These are phyloP conservation scores for Xylaria hypoxylon DNA, from an alignment of 2,329 filamentous ascomycete species.

Conservation along the genomic window DNA sequence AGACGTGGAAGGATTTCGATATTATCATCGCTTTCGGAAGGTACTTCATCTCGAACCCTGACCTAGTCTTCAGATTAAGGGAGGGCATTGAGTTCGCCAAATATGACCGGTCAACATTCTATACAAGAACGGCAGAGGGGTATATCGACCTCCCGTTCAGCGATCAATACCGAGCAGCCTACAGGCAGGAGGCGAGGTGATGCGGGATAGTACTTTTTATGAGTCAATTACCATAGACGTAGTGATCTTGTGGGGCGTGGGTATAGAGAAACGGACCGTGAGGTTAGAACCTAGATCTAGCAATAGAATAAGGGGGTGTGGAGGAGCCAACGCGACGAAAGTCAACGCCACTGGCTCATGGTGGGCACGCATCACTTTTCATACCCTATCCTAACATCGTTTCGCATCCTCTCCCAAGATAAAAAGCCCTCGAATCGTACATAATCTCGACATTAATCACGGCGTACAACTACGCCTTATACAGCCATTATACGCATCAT, in stretches of 20 bases:
- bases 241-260: not conserved
- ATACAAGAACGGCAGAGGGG: slow-evolving; percentile 44
- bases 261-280: slow-evolving; percentile 1
- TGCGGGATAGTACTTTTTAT: not conserved
- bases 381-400: too few relatives aligned
- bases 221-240: not conserved
- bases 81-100: slow-evolving; percentile 57
- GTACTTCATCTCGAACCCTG: slow-evolving; percentile 62
- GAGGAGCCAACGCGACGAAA: not conserved
- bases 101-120: slow-evolving; percentile 61
- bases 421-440: too few relatives aligned
- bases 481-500: too few relatives aligned
- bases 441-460: too few relatives aligned
- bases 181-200: not conserved
- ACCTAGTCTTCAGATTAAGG: slow-evolving; percentile 59
- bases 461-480: too few relatives aligned
- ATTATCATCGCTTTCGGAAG: slow-evolving; percentile 61
- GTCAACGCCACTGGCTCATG: not conserved
- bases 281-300: not conserved
- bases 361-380: not conserved
- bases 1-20: slow-evolving; percentile 55
- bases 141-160: slow-evolving; percentile 45
- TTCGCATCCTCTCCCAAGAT: too few relatives aligned
- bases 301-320: not conserved
- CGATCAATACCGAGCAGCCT: slow-evolving; percentile 21